Percentiles rank a stretch among this genome's conserved stretches.
phyloP scores from a whole-genome alignment of 2,329 filamentous ascomycete species.

The Claviceps sp. region DNA sequence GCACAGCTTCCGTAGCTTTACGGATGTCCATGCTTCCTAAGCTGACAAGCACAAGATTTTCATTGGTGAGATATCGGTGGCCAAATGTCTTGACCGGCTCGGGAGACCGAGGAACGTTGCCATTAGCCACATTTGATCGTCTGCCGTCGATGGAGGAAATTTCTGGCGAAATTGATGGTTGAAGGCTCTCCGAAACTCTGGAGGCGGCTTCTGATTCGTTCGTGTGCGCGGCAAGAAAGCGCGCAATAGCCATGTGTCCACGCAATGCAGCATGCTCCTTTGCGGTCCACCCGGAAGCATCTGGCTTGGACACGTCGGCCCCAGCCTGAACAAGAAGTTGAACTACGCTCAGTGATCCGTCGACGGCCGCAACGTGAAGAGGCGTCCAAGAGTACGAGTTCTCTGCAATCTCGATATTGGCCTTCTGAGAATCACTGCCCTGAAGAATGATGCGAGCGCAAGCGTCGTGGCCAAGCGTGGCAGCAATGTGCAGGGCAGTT shows the following conservation, averaged over 20 bases:
- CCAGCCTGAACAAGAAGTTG: constrained; percentile 66
- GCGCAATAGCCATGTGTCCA: constrained; percentile 74
- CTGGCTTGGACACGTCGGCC: constrained; percentile 58
- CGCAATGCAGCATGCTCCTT: constrained; percentile 85
- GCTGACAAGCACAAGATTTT: constrained; percentile 83
- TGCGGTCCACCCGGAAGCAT: constrained; percentile 87
- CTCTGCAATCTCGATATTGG: constrained; percentile 64
- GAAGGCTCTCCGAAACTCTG: constrained; percentile 10
- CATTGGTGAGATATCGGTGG: constrained; percentile 81
- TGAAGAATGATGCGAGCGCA: constrained; percentile 67
- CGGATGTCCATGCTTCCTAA: constrained; percentile 90
- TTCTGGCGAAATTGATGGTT: constrained; percentile 24
- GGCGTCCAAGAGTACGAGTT: constrained; percentile 88
- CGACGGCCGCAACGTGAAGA: constrained; percentile 84
- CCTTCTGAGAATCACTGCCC: constrained; percentile 56
- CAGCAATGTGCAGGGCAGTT: constrained; percentile 82
- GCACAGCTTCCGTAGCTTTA: constrained; percentile 68
- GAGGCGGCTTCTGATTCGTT: constrained; percentile 17
- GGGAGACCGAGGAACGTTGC: constrained; percentile 32
- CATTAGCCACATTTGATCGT: constrained; percentile 37
- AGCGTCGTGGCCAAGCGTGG: constrained; percentile 70
- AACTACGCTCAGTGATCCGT: constrained; percentile 65
- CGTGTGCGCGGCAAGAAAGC: constrained; percentile 45
- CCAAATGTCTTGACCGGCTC: constrained; percentile 92
- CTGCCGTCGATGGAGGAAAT: constrained; percentile 49